Evolutionary conservation across 2,329 filamentous ascomycete species (phyloP).

Genomic region (Trichoderma gracile): DNA sequence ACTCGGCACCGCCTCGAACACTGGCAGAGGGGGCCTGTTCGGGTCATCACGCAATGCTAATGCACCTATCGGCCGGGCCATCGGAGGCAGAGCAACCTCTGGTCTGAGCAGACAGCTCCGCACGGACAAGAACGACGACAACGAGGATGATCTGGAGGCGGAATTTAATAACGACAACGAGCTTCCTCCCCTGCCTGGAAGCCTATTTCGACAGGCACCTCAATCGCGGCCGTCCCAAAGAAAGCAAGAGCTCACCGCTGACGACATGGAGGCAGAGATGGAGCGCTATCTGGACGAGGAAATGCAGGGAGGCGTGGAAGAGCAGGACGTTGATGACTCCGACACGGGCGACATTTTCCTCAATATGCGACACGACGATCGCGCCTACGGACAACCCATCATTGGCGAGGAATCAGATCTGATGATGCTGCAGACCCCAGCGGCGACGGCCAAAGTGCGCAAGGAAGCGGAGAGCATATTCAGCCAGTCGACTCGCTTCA

Average conservation of each 20-base stretch:
- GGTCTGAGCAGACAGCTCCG: slow-evolving; percentile 49
- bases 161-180: slow-evolving; percentile 41
- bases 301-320: slow-evolving; percentile 41
- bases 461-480: slow-evolving; percentile 59
- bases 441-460: slow-evolving; percentile 54
- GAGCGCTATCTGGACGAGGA: slow-evolving; percentile 42
- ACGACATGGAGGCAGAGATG: slow-evolving; percentile 42
- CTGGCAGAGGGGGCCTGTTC: slow-evolving; percentile 43
- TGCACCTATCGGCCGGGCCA: slow-evolving; percentile 51
- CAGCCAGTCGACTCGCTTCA: slow-evolving; percentile 53
- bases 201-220: slow-evolving; percentile 37
- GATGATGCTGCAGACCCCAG: slow-evolving; percentile 57
- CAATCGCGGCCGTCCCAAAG: slow-evolving; percentile 29
- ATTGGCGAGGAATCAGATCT: slow-evolving; percentile 53
- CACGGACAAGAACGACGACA: slow-evolving; percentile 36
- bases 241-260: slow-evolving; percentile 31
- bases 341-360: slow-evolving; percentile 52
- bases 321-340: slow-evolving; percentile 44
- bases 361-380: slow-evolving; percentile 49
- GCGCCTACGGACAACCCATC: slow-evolving; percentile 42
- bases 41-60: slow-evolving; percentile 41
- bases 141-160: slow-evolving; percentile 33
- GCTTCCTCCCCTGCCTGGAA: slow-evolving; percentile 37
- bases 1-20: slow-evolving; percentile 31
- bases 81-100: slow-evolving; percentile 52